phyloP scores from a whole-genome alignment of 1,284 basidiomycete genomes.

The Ceratobasidium sp. region DNA sequence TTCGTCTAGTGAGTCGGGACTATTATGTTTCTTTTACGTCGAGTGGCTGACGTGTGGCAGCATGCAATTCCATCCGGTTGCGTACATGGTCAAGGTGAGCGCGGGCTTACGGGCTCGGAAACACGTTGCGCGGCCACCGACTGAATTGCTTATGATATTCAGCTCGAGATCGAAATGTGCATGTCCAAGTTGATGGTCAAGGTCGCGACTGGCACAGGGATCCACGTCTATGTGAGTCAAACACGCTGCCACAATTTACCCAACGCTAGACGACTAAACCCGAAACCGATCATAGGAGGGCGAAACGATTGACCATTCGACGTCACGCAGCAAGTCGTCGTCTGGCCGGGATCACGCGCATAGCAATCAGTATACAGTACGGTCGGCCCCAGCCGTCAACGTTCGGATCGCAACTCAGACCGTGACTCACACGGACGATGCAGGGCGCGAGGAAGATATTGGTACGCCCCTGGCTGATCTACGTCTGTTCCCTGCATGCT shows the following conservation, averaged over 20 bases:
- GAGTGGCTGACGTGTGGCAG: not conserved
- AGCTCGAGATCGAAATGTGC: constrained; percentile 44
- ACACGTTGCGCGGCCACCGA: no score
- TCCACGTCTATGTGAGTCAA: constrained; percentile 20
- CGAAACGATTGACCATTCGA: not conserved
- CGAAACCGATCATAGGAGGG: not conserved
- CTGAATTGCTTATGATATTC: not conserved
- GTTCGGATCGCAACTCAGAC: constrained; percentile 11
- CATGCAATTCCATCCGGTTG: constrained; percentile 43
- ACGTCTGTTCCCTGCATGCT: not conserved
- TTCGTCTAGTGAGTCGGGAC: constrained; percentile 37
- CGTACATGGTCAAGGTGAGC: constrained; percentile 44
- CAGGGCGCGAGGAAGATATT: not conserved
- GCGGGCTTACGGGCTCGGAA: no score
- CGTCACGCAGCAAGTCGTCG: not conserved
- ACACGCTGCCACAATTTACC: no score
- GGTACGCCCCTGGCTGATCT: not conserved
- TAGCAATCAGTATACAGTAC: not conserved
- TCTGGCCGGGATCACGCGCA: not conserved
- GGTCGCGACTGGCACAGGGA: constrained; percentile 34
- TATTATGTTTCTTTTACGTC: not conserved
- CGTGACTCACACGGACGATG: constrained; percentile 4
- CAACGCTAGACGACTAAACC: no score
- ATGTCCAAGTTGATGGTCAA: constrained; percentile 43
- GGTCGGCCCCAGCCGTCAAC: not conserved